These are phyloP conservation scores for Trichosporon asahii DNA, from an alignment of 1,284 basidiomycete genomes.

Conservation along the genomic window DNA sequence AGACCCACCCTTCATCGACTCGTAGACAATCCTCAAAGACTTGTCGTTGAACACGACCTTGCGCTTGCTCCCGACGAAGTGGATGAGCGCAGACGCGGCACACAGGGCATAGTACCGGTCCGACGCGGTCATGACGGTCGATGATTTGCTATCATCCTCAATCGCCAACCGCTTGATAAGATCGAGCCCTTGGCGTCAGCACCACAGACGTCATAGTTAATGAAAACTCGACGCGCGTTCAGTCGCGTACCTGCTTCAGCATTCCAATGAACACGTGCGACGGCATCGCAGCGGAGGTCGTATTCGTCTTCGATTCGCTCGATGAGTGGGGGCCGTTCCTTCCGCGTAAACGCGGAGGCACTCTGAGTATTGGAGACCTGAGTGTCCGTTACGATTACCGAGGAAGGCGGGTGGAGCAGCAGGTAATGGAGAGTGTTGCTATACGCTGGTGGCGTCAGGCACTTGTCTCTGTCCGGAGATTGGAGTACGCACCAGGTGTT, in stretches of 20 bases:
- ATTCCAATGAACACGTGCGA: slow-evolving; percentile 77
- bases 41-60: slow-evolving; percentile 66
- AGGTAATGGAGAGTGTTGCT: slow-evolving; percentile 84
- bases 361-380: slow-evolving; percentile 32
- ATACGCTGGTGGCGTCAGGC: slow-evolving; percentile 57
- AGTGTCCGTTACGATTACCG: slow-evolving; percentile 75
- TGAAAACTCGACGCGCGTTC: not conserved
- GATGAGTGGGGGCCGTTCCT: slow-evolving; percentile 57
- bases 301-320: slow-evolving; percentile 72
- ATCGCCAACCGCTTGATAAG: slow-evolving; percentile 71
- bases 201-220: not conserved
- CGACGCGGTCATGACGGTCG: slow-evolving; percentile 66
- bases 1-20: slow-evolving; percentile 61
- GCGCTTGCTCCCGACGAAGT: slow-evolving; percentile 65
- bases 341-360: not conserved
- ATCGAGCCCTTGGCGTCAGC: slow-evolving; percentile 60
- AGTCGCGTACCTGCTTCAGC: slow-evolving; percentile 57
- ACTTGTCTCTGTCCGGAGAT: not conserved
- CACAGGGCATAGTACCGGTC: slow-evolving; percentile 87
- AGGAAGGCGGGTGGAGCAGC: slow-evolving; percentile 66
- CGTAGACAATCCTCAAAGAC: slow-evolving; percentile 75
- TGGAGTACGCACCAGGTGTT: not conserved
- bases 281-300: slow-evolving; percentile 63
- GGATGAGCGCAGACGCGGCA: slow-evolving; percentile 78
- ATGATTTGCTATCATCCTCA: slow-evolving; percentile 70